phyloP scores from a whole-genome alignment of 176 grass and related monocot genomes.

The Paspalum vaginatum region DNA sequence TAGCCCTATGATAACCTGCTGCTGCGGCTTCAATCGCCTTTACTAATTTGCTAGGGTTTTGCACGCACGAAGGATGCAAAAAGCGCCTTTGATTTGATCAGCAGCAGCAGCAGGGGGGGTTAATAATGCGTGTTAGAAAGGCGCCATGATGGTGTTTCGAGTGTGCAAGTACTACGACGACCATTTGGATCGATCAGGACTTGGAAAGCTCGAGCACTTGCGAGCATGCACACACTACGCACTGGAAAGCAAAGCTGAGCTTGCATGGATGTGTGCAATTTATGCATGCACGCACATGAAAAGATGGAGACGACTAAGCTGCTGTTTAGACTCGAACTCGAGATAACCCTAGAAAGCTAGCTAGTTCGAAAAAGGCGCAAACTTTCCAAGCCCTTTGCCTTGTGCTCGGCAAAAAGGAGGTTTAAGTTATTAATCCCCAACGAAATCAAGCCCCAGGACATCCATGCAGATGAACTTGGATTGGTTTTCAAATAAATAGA shows the following conservation, averaged over 20 bases:
- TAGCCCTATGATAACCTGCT: conserved; percentile 46
- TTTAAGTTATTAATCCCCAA: neutral
- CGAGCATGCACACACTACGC: conserved; percentile 16
- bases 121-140: conserved; percentile 50
- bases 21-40: conserved; percentile 13
- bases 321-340: conserved; percentile 6
- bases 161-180: conserved; percentile 2
- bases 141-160: conserved; percentile 51
- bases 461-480: neutral
- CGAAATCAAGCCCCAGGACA: conserved; percentile 24
- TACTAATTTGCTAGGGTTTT: conserved; percentile 30
- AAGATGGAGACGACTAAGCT: conserved; percentile 50
- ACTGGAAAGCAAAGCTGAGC: conserved; percentile 39
- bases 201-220: conserved; percentile 40
- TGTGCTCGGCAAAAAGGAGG: conserved; percentile 43
- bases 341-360: conserved; percentile 30
- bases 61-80: conserved; percentile 9
- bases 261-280: conserved; percentile 1
- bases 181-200: conserved; percentile 43
- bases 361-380: conserved; percentile 39
- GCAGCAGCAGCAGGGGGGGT: conserved; percentile 5
- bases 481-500: neutral
- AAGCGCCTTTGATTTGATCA: neutral
- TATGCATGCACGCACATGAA: conserved; percentile 46
- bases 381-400: conserved; percentile 46